These are phyloP conservation scores for Ogataea trehalophila DNA, from an alignment of 805 yeast genomes.

Conservation along the genomic window DNA sequence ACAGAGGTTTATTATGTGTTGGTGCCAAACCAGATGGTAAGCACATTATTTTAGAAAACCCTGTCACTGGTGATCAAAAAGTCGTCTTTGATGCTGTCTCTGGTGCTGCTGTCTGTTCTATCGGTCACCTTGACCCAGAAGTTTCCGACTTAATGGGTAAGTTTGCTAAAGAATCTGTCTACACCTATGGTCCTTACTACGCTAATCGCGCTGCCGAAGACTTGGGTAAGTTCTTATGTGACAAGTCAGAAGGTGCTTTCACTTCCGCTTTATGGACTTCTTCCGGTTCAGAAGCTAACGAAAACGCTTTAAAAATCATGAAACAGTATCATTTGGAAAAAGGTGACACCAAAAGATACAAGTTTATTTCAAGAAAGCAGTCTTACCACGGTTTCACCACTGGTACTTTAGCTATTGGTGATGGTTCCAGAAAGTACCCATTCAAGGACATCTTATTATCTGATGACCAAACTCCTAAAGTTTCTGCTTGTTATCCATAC, in stretches of 20 bases:
- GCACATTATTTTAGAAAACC: slow-evolving; percentile 37
- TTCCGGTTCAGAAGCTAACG: slow-evolving; percentile 75
- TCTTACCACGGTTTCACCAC: slow-evolving; percentile 47
- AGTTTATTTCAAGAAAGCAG: slow-evolving; percentile 39
- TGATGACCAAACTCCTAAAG: slow-evolving; percentile 24
- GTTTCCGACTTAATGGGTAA: slow-evolving; percentile 35
- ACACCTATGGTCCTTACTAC: slow-evolving; percentile 29
- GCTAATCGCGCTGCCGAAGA: slow-evolving; percentile 40
- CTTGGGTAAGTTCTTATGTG: slow-evolving; percentile 39
- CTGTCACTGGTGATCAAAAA: slow-evolving; percentile 32
- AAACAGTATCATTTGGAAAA: slow-evolving; percentile 41
- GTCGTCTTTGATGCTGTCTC: slow-evolving; percentile 37
- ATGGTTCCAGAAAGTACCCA: slow-evolving; percentile 31
- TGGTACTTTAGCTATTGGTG: slow-evolving; percentile 39
- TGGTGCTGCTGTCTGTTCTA: slow-evolving; percentile 46
- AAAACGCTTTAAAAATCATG: slow-evolving; percentile 71
- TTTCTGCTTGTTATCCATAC: slow-evolving; percentile 31
- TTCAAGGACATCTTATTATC: slow-evolving; percentile 28
- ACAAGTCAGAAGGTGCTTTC: slow-evolving; percentile 33
- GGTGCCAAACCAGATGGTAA: slow-evolving; percentile 42
- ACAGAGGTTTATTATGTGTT: slow-evolving; percentile 35
- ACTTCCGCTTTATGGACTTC: slow-evolving; percentile 45
- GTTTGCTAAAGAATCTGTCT: slow-evolving; percentile 32
- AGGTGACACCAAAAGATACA: slow-evolving; percentile 35
- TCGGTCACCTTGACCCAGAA: slow-evolving; percentile 39